Evolutionary conservation across 1,284 basidiomycete species (phyloP).

Genomic region (Cronartium ribicola): DNA sequence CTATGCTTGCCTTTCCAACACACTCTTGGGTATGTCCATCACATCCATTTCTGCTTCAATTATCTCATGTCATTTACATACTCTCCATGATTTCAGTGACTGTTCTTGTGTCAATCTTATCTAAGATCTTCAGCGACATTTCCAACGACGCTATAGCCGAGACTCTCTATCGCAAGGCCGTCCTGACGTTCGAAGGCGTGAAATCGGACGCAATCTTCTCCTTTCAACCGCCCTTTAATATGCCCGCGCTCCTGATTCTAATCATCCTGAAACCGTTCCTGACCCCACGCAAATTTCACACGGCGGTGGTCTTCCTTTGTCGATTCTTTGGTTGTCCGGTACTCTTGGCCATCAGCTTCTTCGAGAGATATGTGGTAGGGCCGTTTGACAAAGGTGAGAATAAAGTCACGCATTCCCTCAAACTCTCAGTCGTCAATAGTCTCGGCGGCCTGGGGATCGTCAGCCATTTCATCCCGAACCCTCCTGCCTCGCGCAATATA

Average conservation of each 20-base stretch:
- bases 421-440: slow-evolving; percentile 33
- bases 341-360: slow-evolving; percentile 33
- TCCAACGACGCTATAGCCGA: slow-evolving; percentile 42
- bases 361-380: slow-evolving; percentile 33
- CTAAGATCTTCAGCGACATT: slow-evolving; percentile 41
- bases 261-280: slow-evolving; percentile 33
- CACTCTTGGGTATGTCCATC: slow-evolving; percentile 25
- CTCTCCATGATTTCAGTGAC: slow-evolving; percentile 18
- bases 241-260: slow-evolving; percentile 38
- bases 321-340: slow-evolving; percentile 40
- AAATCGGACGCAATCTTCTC: slow-evolving; percentile 40
- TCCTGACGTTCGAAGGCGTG: slow-evolving; percentile 38
- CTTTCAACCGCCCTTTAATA: slow-evolving; percentile 40
- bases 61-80: not conserved
- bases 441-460: slow-evolving; percentile 14
- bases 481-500: not conserved
- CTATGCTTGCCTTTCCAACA: slow-evolving; percentile 42
- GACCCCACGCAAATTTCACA: slow-evolving; percentile 39
- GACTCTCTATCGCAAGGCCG: slow-evolving; percentile 39
- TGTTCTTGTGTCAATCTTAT: slow-evolving; percentile 37
- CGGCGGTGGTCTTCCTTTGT: slow-evolving; percentile 32
- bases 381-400: slow-evolving; percentile 34
- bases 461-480: not conserved
- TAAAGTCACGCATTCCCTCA: slow-evolving; percentile 26
- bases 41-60: not conserved